These are phyloP conservation scores for Daldinia vernicosa DNA, from an alignment of 495 filamentous ascomycete genomes.

Conservation along the genomic window DNA sequence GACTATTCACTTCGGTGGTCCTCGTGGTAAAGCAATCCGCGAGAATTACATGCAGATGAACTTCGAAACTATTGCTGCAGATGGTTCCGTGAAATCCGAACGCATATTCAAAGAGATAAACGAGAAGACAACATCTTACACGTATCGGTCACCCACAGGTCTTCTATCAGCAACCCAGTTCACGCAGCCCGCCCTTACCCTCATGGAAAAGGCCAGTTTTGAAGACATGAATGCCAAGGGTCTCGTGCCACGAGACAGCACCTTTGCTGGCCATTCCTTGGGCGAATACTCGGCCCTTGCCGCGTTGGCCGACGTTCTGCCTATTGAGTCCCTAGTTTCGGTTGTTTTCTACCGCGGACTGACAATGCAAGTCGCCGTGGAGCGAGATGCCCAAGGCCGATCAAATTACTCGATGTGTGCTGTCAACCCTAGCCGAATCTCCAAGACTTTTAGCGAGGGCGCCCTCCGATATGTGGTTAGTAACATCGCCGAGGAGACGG, in stretches of 20 bases:
- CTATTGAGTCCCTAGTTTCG: constrained; percentile 96
- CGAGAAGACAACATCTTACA: constrained; percentile 92
- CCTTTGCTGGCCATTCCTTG: constrained; percentile 96
- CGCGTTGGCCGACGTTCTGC: constrained; percentile 97
- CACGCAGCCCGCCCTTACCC: constrained; percentile 93
- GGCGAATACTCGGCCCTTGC: constrained; percentile 98
- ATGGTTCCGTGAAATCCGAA: constrained; percentile 94
- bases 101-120: constrained; percentile 98
- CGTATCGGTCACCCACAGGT: constrained; percentile 93
- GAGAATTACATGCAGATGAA: constrained; percentile 99
- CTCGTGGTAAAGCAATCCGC: constrained; percentile 94
- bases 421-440: constrained; percentile 96
- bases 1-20: constrained; percentile 97
- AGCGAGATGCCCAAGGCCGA: constrained; percentile 89
- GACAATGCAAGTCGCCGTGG: constrained; percentile 99
- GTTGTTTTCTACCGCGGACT: constrained; percentile 99
- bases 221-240: constrained; percentile 99
- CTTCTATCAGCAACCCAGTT: constrained; percentile 98
- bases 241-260: constrained; percentile 93
- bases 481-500: constrained; percentile 89
- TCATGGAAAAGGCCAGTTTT: constrained; percentile 99
- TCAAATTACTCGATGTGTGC: constrained; percentile 99
- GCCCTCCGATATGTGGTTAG: constrained; percentile 94
- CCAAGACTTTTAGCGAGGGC: constrained; percentile 96
- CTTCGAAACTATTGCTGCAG: constrained; percentile 91